A percentile compares a stretch with the other conserved stretches of the same genome.
These are phyloP conservation scores for Gliomastix tumulicola DNA, from an alignment of 2,329 filamentous ascomycete species.

Conservation along the genomic window DNA sequence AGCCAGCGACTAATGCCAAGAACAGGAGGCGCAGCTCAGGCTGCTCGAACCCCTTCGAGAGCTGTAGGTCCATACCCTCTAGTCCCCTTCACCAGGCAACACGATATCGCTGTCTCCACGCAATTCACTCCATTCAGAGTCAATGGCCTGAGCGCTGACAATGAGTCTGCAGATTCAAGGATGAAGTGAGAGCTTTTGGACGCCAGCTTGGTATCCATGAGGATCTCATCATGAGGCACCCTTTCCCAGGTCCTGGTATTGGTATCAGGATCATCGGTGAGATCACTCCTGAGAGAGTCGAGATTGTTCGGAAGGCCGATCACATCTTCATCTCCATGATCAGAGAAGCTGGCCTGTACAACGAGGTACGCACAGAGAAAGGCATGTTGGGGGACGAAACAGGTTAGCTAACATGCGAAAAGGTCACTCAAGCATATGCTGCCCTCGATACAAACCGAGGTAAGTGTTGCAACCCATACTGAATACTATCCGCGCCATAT, in stretches of 20 bases:
- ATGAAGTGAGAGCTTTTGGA: constrained; percentile 47
- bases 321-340: constrained; percentile 75
- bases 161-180: constrained; percentile 52
- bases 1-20: too few relatives aligned
- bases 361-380: constrained; percentile 28
- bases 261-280: constrained; percentile 79
- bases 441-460: constrained; percentile 32
- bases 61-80: constrained; percentile 32
- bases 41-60: constrained; percentile 74
- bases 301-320: constrained; percentile 72
- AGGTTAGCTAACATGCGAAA: background rate
- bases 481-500: too few relatives aligned
- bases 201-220: constrained; percentile 17
- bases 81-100: background rate
- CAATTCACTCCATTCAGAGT: too few relatives aligned
- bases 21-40: constrained; percentile 48
- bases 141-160: too few relatives aligned
- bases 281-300: constrained; percentile 71
- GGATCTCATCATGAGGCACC: constrained; percentile 16
- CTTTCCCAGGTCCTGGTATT: constrained; percentile 42
- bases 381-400: too few relatives aligned
- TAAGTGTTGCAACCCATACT: constrained; percentile 9
- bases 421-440: constrained; percentile 41
- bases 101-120: background rate
- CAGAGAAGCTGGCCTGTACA: constrained; percentile 62